Evolutionary conservation across 2,329 filamentous ascomycete genomes (phyloP), one percentile per base, ranked within the genome.

Genomic region (Cyanodermella asteris): DNA sequence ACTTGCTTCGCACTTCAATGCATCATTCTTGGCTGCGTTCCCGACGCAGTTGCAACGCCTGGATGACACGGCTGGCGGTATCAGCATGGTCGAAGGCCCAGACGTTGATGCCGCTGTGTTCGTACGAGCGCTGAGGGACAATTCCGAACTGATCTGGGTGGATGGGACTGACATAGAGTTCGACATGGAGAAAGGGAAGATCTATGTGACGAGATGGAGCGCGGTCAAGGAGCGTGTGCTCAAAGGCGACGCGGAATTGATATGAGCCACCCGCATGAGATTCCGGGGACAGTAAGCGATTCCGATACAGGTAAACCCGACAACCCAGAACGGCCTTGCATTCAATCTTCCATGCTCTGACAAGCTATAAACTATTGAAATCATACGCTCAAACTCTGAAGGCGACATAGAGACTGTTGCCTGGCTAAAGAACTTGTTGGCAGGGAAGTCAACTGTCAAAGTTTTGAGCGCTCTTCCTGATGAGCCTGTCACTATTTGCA

Each of bases 61-160:
- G 27, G 90, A 94, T 49, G 87, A 97, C 51, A 77, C 75, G 9
- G 71, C 75, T 0, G 84, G 81, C 16, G 82, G 82, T 7, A 72
- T 84, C 28, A 81, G 66, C 51, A 97, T 97, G 87, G 67, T 94
- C 16, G 81, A 91, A 42, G 59, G 64, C 3, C 87, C 87, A 0
- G 87, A 94, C 44, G 51, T 69, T 23, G 75, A 87, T 31, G 60
- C 64, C 2, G 80, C 80, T 6, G 82, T 94, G 3, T 93, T 97
- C 47, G 68, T 81, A 20, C 59, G 84, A 32, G 31, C 17, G 18
- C 16, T 28, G 13, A 28, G 18, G 29, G 27, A 30, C 22, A 24
- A 26, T 20, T 25, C 27, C 6, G 34, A 33, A 13, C 36, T 37
- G 18, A 27, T 35, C 10, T 32, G 28, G 14, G 35, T 41, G 4